Evolutionary conservation across 495 filamentous ascomycete genomes (phyloP).

Genomic region (Penicillium maclennaniae): DNA sequence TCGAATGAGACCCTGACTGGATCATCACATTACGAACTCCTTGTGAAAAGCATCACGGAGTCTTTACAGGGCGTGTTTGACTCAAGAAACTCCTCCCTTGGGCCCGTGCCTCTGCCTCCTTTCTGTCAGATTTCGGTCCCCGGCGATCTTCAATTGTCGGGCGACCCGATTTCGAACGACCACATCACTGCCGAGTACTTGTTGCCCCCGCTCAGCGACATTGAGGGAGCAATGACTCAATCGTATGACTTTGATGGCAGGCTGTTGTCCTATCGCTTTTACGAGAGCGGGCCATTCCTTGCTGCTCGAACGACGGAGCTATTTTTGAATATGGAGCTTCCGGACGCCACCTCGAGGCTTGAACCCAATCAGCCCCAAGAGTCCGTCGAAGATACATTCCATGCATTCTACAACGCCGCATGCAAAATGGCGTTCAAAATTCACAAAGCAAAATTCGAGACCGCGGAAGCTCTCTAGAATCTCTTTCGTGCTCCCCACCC

Average conservation of each 20-base stretch:
- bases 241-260: conserved; percentile 30
- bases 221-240: conserved; percentile 23
- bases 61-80: conserved; percentile 18
- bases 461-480: neutral
- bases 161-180: neutral
- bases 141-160: conserved; percentile 1
- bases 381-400: conserved; percentile 25
- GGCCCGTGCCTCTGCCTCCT: conserved; percentile 21
- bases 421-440: conserved; percentile 38
- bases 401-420: conserved; percentile 35
- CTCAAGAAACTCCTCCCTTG: neutral
- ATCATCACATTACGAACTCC: conserved; percentile 1
- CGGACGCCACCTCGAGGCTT: neutral
- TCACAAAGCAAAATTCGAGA: conserved; percentile 7
- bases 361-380: conserved; percentile 3
- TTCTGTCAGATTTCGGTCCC: conserved; percentile 35
- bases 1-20: conserved; percentile 4
- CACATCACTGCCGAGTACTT: conserved; percentile 31
- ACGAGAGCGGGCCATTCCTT: conserved; percentile 34
- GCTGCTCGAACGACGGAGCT: conserved; percentile 27
- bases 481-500: neutral
- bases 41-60: conserved; percentile 18
- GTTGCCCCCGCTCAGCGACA: conserved; percentile 28
- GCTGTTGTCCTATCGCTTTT: conserved; percentile 27
- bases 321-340: conserved; percentile 28